Percentiles rank a stretch among this genome's conserved stretches.
Conservation (phyloP, 768 basidiomycete genomes). For the Favolaschia claudopus region DNA sequence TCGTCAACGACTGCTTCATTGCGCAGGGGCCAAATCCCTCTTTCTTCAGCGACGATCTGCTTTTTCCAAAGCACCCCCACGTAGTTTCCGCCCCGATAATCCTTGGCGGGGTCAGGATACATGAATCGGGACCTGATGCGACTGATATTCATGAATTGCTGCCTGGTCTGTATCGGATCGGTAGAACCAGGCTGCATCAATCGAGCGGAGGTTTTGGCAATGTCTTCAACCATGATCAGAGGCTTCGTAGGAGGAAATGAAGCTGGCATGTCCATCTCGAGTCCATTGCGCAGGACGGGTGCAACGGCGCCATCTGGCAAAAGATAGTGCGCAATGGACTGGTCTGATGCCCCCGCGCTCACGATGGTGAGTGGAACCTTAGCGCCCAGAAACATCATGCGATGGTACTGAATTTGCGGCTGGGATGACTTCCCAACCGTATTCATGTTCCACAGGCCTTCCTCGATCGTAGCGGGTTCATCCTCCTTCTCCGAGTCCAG, state of each 20-base stretch:
- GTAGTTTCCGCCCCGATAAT: background rate
- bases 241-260: conserved; percentile 8
- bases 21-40: background rate
- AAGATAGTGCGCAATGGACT: conserved; percentile 6
- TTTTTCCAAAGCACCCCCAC: conserved; percentile 21
- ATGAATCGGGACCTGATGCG: rapidly evolving
- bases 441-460: conserved; percentile 16
- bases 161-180: background rate
- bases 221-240: background rate
- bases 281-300: background rate
- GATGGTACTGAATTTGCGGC: background rate
- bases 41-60: conserved; percentile 9
- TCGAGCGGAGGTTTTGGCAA: conserved; percentile 10
- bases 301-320: background rate
- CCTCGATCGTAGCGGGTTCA: background rate
- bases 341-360: background rate
- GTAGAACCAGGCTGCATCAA: conserved; percentile 5
- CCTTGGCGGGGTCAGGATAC: background rate
- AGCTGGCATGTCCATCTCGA: background rate
- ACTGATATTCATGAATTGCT: background rate
- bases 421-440: background rate
- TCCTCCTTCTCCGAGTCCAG: background rate
- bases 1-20: background rate
- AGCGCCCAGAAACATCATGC: background rate
- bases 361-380: background rate